Base-by-base conservation (phyloP, 2,329 filamentous ascomycete species). In the Penicillium glabrum region DNA sequence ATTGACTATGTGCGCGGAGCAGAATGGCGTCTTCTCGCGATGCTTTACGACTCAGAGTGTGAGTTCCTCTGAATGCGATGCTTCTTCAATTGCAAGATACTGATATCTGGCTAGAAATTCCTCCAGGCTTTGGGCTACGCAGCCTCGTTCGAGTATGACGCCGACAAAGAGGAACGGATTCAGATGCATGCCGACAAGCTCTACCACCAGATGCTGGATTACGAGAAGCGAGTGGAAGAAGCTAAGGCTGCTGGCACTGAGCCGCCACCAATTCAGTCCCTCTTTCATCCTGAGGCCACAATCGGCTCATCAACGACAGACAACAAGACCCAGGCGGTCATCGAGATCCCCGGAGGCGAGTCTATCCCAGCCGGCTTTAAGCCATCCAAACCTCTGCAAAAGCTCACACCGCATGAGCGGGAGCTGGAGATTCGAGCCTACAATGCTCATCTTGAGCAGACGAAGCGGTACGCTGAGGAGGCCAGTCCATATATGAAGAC, bases 121-220 rank as follows among this genome's bases (percentile, higher is more conserved):
- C 79, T 99, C 27, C 92, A 93, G 75, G 92, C 93, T 1, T 78
- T 99, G 19, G 95, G 95, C 5, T 98, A 97, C 72, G 83, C 96
- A 33, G 84, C 86, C 8, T 85, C 85, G 26, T 79, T 85, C 60
- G 84, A 89, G 45, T 84, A 87, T 23, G 79, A 87, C 9, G 77
- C 82, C 0, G 82, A 87, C 29, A 83, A 90, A 51, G 90, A 96
- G 67, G 93, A 97, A 72, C 85, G 89, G 65, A 91, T 99, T 60
- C 95, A 98, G 76, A 91, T 98, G 88, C 93, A 97, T 73, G 93
- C 93, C 57, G 95, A 99, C 77, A 86, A 85, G 61, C 82, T 99
- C 41, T 99, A 92, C 75, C 89, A 93, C 68, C 86, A 89, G 65
- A 91, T 98, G 87, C 75, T 96, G 37, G 83, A 86, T 59, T 91